phyloP scores from a whole-genome alignment of 257 asterid species.

The Solanum ossicruentum region DNA sequence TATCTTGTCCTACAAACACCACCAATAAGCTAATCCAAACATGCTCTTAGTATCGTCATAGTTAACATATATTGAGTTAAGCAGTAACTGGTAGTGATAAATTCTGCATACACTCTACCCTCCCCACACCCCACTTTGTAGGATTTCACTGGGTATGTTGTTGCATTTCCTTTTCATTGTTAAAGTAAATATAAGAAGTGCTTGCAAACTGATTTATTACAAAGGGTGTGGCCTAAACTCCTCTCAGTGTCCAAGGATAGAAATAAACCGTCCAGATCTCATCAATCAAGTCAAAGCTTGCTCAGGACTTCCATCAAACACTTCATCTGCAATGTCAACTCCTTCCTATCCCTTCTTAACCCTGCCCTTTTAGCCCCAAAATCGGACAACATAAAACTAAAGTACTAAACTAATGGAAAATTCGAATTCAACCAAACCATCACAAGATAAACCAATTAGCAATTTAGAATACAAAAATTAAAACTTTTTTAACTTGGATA shows the following conservation, averaged over 20 bases:
- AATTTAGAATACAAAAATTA: background rate
- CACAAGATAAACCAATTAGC: background rate
- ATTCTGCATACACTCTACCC: background rate
- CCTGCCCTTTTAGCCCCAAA: background rate
- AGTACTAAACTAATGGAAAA: background rate
- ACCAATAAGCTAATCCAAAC: background rate
- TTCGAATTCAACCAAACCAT: background rate
- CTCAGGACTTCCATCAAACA: background rate
- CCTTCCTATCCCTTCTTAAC: background rate
- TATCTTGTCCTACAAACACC: background rate
- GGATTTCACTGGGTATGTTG: background rate
- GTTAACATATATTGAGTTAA: background rate
- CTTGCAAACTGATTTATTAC: background rate
- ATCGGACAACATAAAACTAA: background rate
- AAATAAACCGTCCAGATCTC: background rate
- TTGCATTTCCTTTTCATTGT: background rate
- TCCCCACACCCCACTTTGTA: background rate
- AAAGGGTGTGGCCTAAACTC: background rate
- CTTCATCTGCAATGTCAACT: background rate
- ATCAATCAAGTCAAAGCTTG: no score
- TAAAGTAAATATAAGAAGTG: background rate
- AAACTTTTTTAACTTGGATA: background rate
- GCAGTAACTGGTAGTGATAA: background rate
- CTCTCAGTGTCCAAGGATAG: background rate
- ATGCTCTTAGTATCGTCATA: background rate